Conservation (phyloP, 768 basidiomycete genomes). For the Melanogaster broomeanus region DNA sequence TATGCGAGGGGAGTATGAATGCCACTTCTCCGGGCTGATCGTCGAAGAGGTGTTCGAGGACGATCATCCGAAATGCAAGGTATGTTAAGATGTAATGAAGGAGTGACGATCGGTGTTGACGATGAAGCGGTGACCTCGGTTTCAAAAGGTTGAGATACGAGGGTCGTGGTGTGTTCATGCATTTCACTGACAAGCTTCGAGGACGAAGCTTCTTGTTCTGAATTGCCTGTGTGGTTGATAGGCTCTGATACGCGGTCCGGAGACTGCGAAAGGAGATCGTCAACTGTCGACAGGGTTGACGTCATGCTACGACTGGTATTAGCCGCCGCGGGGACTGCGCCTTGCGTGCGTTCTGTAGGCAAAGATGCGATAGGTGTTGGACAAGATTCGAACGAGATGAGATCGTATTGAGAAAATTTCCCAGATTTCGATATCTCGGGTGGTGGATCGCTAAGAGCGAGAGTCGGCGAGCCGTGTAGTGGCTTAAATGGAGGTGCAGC, state of each 20-base stretch:
- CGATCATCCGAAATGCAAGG: background rate
- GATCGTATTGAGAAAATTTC: constrained; percentile 27
- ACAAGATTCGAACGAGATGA: constrained; percentile 47
- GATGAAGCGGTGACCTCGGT: background rate
- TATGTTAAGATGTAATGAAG: background rate
- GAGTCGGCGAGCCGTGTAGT: background rate
- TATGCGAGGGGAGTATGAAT: constrained; percentile 16
- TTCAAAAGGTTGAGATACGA: background rate
- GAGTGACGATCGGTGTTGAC: constrained; percentile 4
- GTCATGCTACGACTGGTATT: constrained; percentile 10
- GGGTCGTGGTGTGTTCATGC: constrained; percentile 3
- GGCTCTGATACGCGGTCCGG: constrained; percentile 14
- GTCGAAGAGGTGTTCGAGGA: constrained; percentile 31
- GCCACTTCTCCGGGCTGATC: constrained; percentile 40
- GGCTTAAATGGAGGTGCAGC: constrained; percentile 6
- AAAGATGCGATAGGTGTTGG: constrained; percentile 24
- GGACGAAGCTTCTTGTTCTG: constrained; percentile 4
- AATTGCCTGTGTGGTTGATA: constrained; percentile 1
- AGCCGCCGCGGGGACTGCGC: constrained; percentile 1
- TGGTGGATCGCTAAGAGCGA: constrained; percentile 1
- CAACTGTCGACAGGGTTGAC: constrained; percentile 11
- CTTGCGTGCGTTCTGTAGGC: background rate
- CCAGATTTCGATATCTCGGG: constrained; percentile 1
- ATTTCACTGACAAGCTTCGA: background rate
- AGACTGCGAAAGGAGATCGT: constrained; percentile 26